A percentile compares a stretch with the other conserved stretches of the same genome.
These are phyloP conservation scores for Salvia miltiorrhiza DNA, from an alignment of 257 asterid genomes.

Conservation along the genomic window DNA sequence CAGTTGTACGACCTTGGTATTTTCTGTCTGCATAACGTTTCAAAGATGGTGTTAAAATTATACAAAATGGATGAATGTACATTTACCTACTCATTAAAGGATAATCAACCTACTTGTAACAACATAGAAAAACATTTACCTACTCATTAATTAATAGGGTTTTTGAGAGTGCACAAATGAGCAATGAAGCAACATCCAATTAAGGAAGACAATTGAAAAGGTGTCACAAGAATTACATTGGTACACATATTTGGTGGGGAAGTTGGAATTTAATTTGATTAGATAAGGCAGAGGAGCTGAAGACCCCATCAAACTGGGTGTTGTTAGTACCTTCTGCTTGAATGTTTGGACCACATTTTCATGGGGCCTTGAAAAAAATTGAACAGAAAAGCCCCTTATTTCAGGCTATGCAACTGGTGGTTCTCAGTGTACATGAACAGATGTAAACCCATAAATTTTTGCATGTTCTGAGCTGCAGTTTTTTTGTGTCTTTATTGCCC, in stretches of 20 bases:
- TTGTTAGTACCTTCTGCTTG: neutral
- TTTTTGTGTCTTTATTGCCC: neutral
- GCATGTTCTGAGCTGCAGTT: neutral
- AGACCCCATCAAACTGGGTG: constrained; percentile 2
- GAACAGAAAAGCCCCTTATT: neutral
- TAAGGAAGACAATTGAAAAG: neutral
- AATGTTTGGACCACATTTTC: constrained; percentile 16
- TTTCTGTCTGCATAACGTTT: too few species aligned
- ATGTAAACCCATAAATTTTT: constrained; percentile 11
- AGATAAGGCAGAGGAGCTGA: constrained; percentile 8
- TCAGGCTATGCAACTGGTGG: constrained; percentile 1
- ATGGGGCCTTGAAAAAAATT: constrained; percentile 13
- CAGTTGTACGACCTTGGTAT: too few species aligned
- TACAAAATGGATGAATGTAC: too few species aligned
- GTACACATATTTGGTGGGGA: neutral
- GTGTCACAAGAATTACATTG: neutral
- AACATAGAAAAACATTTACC: neutral
- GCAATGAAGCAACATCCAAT: neutral
- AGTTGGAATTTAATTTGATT: neutral
- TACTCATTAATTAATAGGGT: neutral
- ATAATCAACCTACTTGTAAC: neutral
- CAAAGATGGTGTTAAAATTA: too few species aligned
- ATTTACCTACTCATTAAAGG: too few species aligned
- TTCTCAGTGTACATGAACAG: neutral
- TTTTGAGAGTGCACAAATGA: neutral